phyloP scores from a whole-genome alignment of 83 land plant genomes.

The Picea engelmannii region DNA sequence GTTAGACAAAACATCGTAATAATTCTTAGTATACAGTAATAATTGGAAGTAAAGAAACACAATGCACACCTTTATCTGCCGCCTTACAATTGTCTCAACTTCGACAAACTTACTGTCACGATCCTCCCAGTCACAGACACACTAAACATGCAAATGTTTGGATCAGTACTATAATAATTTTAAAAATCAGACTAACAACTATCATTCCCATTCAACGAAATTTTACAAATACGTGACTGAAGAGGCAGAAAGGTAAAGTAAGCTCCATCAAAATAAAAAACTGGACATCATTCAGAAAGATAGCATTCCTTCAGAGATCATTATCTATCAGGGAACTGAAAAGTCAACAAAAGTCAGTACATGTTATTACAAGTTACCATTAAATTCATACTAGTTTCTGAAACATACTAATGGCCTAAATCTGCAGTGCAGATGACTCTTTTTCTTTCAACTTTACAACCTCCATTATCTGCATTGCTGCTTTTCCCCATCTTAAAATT shows the following conservation, averaged over 20 bases:
- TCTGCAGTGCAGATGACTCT: background rate
- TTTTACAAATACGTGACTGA: background rate
- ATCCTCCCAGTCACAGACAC: conserved; percentile 98
- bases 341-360: background rate
- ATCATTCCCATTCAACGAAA: background rate
- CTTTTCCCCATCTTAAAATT: background rate
- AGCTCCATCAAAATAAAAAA: background rate
- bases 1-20: conserved; percentile 1
- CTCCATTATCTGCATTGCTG: background rate
- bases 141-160: conserved; percentile 32
- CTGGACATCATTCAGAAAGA: background rate
- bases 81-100: conserved; percentile 80
- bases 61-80: conserved; percentile 78
- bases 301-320: background rate
- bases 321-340: background rate
- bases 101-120: conserved; percentile 81
- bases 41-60: background rate
- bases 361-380: background rate
- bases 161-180: background rate
- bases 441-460: background rate
- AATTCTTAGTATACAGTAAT: background rate
- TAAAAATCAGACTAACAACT: background rate
- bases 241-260: background rate
- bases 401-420: background rate
- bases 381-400: background rate